Base-by-base conservation (phyloP, 208 protist species). In the Balamuthia mandrillaris region DNA sequence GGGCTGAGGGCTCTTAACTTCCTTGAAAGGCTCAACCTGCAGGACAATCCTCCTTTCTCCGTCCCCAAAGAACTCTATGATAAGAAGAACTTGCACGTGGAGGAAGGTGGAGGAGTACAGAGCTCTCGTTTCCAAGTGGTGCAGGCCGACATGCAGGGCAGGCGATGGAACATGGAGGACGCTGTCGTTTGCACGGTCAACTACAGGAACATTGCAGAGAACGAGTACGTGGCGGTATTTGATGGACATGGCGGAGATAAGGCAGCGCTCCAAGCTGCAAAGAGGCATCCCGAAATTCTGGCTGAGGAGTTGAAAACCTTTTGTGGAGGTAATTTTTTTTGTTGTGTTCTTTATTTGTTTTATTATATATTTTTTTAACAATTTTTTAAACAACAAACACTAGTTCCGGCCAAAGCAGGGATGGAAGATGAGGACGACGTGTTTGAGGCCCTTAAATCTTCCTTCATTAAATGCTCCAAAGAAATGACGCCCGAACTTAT, bases 171-270 rank as follows among this genome's bases (percentile, higher is more conserved):
- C 4, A 91, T 91, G 88, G 88, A 91, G n/a, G 88, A 91, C 54
- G 72, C 86, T 21, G 51, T 88, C 6, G 87, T 91, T 1, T 88
- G 87, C 5, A 52, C 52, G 33, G 68, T 86, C 24, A 39, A 24
- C 2, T 91, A 85, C 49, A 41, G 88, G 37, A 60, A 66, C 47
- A 66, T 83, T 6, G 31, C 29, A 10, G 87, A 89, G 31, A 87
- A 91, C 18, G 88, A 91, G 27, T 90, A 88, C 33, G 56, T 91
- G 37, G 88, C 82, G 33, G 41, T 91, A 4, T 91, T 90, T 72
- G 88, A 91, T 29, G 88, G 88, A 42, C 79, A 75, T 29, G 65
- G 79, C 33, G 65, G 84, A 27, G 47, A 18, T 4, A 81, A 89
- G 9, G 81, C 63, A 24, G 49, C 87, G 0, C 39, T 52, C 6